Evolutionary conservation across 441 rosid species (phyloP).

Genomic region (Cnidoscolus chayamansa): DNA sequence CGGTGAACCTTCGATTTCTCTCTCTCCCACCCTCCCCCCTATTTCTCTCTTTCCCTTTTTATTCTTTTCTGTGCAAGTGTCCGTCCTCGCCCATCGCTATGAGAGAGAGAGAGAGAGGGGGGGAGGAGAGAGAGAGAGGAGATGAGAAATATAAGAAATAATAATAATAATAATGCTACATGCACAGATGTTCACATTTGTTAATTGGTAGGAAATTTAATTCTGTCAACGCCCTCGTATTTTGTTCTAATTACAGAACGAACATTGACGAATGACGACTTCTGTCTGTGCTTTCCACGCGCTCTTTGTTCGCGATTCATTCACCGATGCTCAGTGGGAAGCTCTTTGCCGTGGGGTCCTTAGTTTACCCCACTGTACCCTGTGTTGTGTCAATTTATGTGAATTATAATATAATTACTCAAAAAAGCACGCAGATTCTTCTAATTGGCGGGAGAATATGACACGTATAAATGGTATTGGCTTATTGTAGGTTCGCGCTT

Average conservation of each 20-base stretch:
- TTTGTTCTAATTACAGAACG: constrained; percentile 21
- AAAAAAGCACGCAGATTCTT: not conserved
- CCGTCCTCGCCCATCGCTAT: constrained; percentile 41
- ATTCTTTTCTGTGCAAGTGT: constrained; percentile 37
- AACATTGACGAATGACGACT: constrained; percentile 17
- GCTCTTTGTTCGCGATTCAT: constrained; percentile 6
- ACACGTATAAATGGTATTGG: not conserved
- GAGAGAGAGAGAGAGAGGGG: constrained; percentile 21
- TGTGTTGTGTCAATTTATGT: too few relatives aligned
- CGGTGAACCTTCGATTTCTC: constrained; percentile 35
- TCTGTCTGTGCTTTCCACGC: constrained; percentile 23
- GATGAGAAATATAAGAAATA: not conserved
- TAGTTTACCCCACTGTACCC: too few relatives aligned
- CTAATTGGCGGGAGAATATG: not conserved
- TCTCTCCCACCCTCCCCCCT: constrained; percentile 10
- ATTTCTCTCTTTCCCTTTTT: constrained; percentile 23
- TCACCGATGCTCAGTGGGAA: not conserved
- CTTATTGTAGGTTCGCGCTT: not conserved
- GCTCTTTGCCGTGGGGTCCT: not conserved
- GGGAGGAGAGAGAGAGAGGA: constrained; percentile 19
- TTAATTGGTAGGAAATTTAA: not conserved
- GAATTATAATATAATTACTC: not conserved
- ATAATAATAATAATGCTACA: not conserved
- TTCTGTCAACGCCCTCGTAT: constrained; percentile 22
- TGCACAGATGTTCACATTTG: not conserved